Conservation (phyloP, 2,329 filamentous ascomycete species). For the Sporothrix dimorphospora region DNA sequence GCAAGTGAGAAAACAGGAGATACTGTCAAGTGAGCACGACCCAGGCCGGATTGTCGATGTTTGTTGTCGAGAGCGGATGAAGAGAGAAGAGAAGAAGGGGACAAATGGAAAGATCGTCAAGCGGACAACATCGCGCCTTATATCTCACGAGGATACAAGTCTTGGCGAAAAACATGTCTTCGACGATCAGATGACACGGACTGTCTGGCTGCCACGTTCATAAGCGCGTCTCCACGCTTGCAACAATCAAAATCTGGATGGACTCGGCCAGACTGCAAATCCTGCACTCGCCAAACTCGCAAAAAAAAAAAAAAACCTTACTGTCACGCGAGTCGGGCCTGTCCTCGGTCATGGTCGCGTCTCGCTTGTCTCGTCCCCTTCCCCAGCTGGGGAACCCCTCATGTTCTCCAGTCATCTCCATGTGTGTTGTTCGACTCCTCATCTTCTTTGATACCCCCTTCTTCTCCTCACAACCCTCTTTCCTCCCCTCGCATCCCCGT, state of each 20-base stretch:
- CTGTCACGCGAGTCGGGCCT: conserved; percentile 11
- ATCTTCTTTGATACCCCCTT: background rate
- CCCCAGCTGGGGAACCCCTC: background rate
- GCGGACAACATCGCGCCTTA: background rate
- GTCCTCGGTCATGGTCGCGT: background rate
- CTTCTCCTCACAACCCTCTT: background rate
- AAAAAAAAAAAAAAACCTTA: no score
- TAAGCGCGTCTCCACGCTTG: background rate
- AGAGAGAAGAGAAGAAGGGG: background rate
- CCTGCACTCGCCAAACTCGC: no score
- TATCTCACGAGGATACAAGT: background rate
- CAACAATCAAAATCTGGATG: background rate
- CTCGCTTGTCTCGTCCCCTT: background rate
- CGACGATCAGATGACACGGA: background rate
- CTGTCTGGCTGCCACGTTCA: background rate
- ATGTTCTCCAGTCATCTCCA: background rate
- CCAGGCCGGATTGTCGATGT: background rate
- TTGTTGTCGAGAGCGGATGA: background rate
- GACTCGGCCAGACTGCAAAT: background rate
- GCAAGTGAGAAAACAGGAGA: background rate
- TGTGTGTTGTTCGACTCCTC: background rate
- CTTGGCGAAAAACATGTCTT: background rate
- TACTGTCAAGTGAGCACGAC: no score
- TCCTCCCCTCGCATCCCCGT: background rate
- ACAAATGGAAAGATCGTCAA: background rate